Base-by-base conservation (phyloP, 225 moss, liverwort and hornwort genomes). In the Physcomitrium patens region DNA sequence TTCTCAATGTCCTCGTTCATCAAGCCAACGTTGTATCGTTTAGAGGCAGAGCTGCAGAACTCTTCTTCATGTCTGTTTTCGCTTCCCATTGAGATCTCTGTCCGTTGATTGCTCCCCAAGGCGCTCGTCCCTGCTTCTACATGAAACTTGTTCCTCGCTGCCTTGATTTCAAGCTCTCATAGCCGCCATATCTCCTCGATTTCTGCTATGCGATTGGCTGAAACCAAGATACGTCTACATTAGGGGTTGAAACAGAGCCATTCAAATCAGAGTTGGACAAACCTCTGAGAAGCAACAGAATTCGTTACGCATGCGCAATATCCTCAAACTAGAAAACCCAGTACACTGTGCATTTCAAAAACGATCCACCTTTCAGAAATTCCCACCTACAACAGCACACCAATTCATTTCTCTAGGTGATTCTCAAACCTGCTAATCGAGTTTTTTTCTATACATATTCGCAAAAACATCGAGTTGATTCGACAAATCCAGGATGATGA, bases 181-280 rank as follows among this genome's bases (percentile, higher is more conserved):
- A 90, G 94, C 12, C 91, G 87, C 97, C 97, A 99, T 95, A 99
- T 95, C 76, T 95, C 97, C 69, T 95, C 93, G 70, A 95, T 90
- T 78, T 99, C 97, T 16, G 88, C 97, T n/a, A 99, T 86, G 69
- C 89, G 93, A 63, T 99, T 95, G 45, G 94, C 96, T 96, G 91
- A 73, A 22, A 74, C 31, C 63, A 71, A 18, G 11, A 63, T 12
- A 58, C 57, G 14, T 43, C 56, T 28, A 50, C 57, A 8, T 70
- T 51, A 81, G 72, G 7, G 53, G 44, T 37, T 37, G 31, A 3
- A 37, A 37, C 31, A 37, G 31, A 37, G 5, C 31, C 31, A 37
- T 37, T 4, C 4, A 37, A 37, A 37, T 24, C 24, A 24, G 24
- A 24, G 24, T 24, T 24, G 1, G 7, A 37, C 31, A 37, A 37